These are phyloP conservation scores for Hypoxylon trugodes DNA, from an alignment of 495 filamentous ascomycete species.

Conservation along the genomic window DNA sequence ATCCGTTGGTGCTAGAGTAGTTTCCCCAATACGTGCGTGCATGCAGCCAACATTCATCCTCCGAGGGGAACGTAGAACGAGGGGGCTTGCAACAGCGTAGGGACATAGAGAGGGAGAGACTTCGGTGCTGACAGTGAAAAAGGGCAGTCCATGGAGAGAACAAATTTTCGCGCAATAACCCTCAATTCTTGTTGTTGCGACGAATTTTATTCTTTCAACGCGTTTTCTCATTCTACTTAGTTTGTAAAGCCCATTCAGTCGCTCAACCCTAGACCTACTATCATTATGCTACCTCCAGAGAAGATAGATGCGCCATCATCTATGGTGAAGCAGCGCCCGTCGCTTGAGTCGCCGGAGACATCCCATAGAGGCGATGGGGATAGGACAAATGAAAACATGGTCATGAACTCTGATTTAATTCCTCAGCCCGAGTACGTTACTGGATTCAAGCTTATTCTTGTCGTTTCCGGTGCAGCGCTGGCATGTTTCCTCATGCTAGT, in stretches of 20 bases:
- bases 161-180: too few species aligned
- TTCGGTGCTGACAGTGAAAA: too few species aligned
- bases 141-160: too few species aligned
- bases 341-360: not conserved
- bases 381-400: not conserved
- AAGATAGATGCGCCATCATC: not conserved
- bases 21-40: too few species aligned
- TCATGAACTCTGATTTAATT: not conserved
- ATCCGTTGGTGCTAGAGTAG: too few species aligned
- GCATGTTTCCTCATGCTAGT: conserved; percentile 58
- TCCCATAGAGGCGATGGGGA: not conserved
- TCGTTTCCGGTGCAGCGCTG: conserved; percentile 36
- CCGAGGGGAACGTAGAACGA: too few species aligned
- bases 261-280: not conserved
- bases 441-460: not conserved
- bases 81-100: too few species aligned
- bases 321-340: not conserved
- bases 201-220: not conserved
- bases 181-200: too few species aligned
- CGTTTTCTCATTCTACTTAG: not conserved
- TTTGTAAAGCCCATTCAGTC: not conserved
- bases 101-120: too few species aligned
- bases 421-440: not conserved
- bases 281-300: not conserved
- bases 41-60: too few species aligned